Base-by-base conservation (phyloP, 257 asterid species). In the Solanum virginianum region DNA sequence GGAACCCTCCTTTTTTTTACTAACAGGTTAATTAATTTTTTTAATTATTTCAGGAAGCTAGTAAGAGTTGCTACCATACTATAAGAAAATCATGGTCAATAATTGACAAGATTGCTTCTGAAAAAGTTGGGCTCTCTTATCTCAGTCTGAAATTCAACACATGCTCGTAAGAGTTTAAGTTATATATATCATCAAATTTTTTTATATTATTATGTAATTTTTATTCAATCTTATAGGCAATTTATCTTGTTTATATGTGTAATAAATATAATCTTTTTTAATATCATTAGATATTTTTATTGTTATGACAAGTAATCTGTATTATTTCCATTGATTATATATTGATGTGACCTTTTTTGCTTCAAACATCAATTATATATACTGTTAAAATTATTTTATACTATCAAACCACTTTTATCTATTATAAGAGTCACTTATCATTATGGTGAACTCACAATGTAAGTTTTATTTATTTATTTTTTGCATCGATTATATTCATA, bases 31-130 rank as follows among this genome's bases (percentile, higher is more conserved):
- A 65, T 24, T 60, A 80, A 4, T 41, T 49, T 2, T 32, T 24
- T 7, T 20, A 14, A 41, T 18, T 36, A 14, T 57, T 54, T 84
- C 91, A 95, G 98, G 94, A 92, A 43, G 91, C 47, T 3, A 95
- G 98, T 87, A 56, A 85, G 29, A 88, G 22, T 1, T 95, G 98
- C 60, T 90, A 89, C 36, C 80, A 84, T 85, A 91, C 90, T 6
- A 94, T 94, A 71, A 74, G 66, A 80, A 68, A 91, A 22, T 95
- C 98, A n/a, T 95, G 98, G 98, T 87, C 86, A 4, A 89, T 77
- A 85, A 94, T 94, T n/a, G 96, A 94, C 86, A 62, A 65, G 84
- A 81, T 92, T 24, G 98, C 96, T 74, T 89, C 93, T 12, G 18
- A 86, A 20, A 81, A 84, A 2, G 81, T 84, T 47, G 97, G 98